Evolutionary conservation across 2,329 filamentous ascomycete species (phyloP).

Genomic region (Fusarium sp.): DNA sequence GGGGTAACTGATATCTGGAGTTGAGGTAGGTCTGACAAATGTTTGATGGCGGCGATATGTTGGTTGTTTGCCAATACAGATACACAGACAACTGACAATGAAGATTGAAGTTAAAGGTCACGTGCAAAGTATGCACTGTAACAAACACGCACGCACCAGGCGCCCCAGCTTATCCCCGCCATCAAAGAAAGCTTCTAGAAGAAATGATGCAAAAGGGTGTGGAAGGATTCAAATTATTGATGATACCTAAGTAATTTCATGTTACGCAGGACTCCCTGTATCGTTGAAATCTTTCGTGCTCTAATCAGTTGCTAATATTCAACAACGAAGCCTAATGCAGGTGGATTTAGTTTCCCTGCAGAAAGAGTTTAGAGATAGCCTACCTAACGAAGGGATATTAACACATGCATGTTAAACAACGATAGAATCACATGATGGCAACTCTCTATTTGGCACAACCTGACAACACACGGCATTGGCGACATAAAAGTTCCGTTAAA

Average conservation of each 20-base stretch:
- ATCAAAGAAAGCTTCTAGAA: constrained; percentile 9
- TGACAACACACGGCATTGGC: not conserved
- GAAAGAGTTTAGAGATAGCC: not conserved
- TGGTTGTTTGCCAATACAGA: constrained; percentile 1
- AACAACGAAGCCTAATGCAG: not conserved
- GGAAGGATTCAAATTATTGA: not conserved
- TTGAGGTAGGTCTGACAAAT: not conserved
- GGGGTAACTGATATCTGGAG: not conserved
- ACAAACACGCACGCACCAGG: not conserved
- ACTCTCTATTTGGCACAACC: not conserved
- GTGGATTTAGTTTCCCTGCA: not conserved
- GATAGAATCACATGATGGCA: not conserved
- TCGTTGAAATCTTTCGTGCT: not conserved
- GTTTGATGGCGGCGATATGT: constrained; percentile 7
- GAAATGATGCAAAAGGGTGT: not conserved
- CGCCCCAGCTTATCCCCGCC: constrained; percentile 5
- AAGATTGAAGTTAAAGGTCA: constrained; percentile 29
- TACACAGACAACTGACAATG: constrained; percentile 9
- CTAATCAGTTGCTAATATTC: not conserved
- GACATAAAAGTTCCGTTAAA: not conserved
- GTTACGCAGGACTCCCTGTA: not conserved
- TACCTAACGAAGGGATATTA: not conserved
- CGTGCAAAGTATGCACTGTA: constrained; percentile 7
- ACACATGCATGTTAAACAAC: not conserved
- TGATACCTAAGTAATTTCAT: not conserved